phyloP scores from a whole-genome alignment of 31 red algal species.

The Asparagopsis taxiformis region DNA sequence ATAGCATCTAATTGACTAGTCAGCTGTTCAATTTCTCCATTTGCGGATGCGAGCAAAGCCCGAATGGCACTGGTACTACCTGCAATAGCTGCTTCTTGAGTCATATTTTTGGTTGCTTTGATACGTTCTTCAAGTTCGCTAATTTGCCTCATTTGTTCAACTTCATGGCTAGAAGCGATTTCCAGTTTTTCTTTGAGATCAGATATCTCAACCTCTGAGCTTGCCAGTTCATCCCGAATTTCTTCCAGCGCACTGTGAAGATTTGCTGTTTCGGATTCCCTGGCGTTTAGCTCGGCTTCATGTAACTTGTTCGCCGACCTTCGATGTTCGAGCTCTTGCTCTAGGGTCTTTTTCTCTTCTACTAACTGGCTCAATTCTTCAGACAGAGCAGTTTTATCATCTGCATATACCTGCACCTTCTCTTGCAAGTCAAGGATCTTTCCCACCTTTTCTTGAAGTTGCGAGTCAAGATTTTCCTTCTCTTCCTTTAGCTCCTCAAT shows the following conservation, averaged over 20 bases:
- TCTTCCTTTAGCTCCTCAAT: constrained; percentile 1
- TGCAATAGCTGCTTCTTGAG: constrained; percentile 26
- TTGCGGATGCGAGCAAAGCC: constrained; percentile 46
- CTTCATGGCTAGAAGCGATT: too few relatives aligned
- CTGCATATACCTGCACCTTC: not conserved
- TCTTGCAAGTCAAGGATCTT: constrained; percentile 5
- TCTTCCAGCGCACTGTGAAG: constrained; percentile 26
- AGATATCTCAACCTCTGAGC: constrained; percentile 23
- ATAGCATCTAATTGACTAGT: constrained; percentile 51
- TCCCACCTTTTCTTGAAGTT: constrained; percentile 13
- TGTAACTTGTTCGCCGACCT: constrained; percentile 25
- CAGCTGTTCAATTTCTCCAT: constrained; percentile 65
- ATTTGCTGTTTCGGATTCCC: constrained; percentile 10
- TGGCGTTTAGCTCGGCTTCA: constrained; percentile 31
- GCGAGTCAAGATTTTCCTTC: not conserved
- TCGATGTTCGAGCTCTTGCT: constrained; percentile 38
- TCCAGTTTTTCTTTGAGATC: constrained; percentile 25
- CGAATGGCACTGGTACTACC: constrained; percentile 12
- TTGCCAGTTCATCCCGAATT: constrained; percentile 26
- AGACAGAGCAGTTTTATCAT: constrained; percentile 1
- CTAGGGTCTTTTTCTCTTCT: constrained; percentile 1
- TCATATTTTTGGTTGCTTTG: not conserved
- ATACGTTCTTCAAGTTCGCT: not conserved
- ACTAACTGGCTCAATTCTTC: constrained; percentile 5
- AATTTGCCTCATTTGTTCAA: constrained; percentile 9